Base-by-base conservation (phyloP, 495 filamentous ascomycete species). In the Penicillium robsamsonii region DNA sequence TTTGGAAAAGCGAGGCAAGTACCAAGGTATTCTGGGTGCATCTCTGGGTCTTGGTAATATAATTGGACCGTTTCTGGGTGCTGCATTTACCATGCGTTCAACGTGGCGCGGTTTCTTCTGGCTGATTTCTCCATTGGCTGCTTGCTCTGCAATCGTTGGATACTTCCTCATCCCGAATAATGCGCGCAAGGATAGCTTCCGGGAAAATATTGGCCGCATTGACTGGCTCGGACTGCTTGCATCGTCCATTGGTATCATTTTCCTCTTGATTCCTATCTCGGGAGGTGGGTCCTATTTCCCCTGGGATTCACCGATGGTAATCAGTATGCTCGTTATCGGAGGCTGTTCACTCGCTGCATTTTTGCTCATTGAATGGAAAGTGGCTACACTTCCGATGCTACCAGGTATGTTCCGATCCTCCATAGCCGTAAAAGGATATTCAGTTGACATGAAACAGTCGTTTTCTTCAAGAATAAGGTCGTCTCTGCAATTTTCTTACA, bases 221-320 rank as follows among this genome's bases (percentile, higher is more conserved):
- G 83, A 87, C 57, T 84, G 77, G 56, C 78, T 63, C 13, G 83
- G 83, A 7, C 60, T 81, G 7, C 40, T 81, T 8, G 69, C 76
- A 1, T 81, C 76, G 7, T 79, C 77, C 0, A 73, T 78, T 31
- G 81, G 75, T 1, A 76, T 86, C 30, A 75, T 86, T 22, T 78
- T 85, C 48, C 46, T 84, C 18, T 69, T 87, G 43, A 84, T 87
- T 56, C 84, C 84, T 15, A 79, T 87, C 29, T 86, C 83, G 12
- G 84, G 83, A 5, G 84, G 81, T 24, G 84, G 85, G 0, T 79
- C 78, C 5, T 82, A 81, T 52, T 87, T 85, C 55, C 62, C 74
- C 5, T 87, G 84, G 84, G 61, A 79, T 47, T 85, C 82, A 3
- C 70, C 82, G 0, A 75, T 86, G 71, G 78, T 86, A 4, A 85